Base-by-base conservation (phyloP, 306 rosid species). In the Gleditsia sinensis region DNA sequence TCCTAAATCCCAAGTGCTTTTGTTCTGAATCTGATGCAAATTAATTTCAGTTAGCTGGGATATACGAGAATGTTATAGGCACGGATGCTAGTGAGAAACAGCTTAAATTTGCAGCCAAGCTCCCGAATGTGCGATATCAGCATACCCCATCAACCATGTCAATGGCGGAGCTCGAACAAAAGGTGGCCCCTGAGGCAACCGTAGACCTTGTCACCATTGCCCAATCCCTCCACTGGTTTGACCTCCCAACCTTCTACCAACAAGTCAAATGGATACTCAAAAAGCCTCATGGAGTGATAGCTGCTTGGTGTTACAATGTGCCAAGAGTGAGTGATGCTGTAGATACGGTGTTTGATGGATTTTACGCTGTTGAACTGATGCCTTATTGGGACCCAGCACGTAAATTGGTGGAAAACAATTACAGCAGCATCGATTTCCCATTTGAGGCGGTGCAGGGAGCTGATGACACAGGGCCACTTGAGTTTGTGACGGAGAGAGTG, bases 201-300 rank as follows among this genome's bases (percentile, higher is more conserved):
- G 42, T 94, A 1, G 97, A 94, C 77, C 67, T 91, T 33, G 92
- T 91, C 27, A 88, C 88, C 16, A n/a, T 91, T 16, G 96, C 97
- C 6, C 94, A 86, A 66, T 88, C 89, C 42, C 82, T 91, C 16
- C 98, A 94, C 20, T 94, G 98, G 97, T 78, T 94, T 20, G 84
- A 89, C 67, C 86, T 67, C 24, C 80, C 85, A 28, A 79, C 58
- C 28, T 94, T 94, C 84, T 91, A 91, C 67, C 7, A 67, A 57
- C 92, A 86, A 61, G 83, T 88, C 21, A 82, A 81, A 7, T 73
- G 81, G 78, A 84, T 83, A 1, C 91, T 91, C 19, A 91, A 89
- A 69, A 91, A 89, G 33, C 97, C 96, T 12, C 37, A 86, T 3
- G 98, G 96, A 1, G 76, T 91, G 32, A 75, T 94, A 11, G 98